phyloP scores from a whole-genome alignment of 2,329 filamentous ascomycete species.

The Aspergillus sp. region DNA sequence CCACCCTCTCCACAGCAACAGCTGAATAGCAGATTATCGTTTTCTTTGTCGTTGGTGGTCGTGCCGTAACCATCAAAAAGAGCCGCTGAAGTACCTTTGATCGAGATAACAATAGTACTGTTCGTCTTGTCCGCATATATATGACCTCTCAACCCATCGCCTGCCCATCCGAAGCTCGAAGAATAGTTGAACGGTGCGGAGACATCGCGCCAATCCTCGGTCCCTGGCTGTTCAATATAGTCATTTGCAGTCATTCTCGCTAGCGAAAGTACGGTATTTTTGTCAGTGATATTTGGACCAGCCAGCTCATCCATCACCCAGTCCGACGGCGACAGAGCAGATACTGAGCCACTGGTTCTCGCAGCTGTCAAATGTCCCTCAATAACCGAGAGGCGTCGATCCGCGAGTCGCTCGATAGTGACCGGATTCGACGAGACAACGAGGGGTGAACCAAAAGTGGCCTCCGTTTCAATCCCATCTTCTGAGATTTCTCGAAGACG shows the following conservation, averaged over 20 bases:
- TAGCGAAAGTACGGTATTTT: conserved; percentile 74
- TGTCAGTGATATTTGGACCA: conserved; percentile 79
- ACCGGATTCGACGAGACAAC: conserved; percentile 60
- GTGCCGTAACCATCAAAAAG: conserved; percentile 97
- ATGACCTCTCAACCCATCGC: conserved; percentile 83
- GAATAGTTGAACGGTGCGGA: conserved; percentile 77
- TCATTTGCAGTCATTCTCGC: conserved; percentile 87
- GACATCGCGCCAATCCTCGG: conserved; percentile 79
- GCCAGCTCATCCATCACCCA: conserved; percentile 79
- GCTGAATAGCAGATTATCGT: conserved; percentile 96
- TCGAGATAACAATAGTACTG: conserved; percentile 79
- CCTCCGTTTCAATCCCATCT: conserved; percentile 35
- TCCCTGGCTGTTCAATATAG: conserved; percentile 69
- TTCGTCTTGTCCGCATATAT: conserved; percentile 85
- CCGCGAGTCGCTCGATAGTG: conserved; percentile 74
- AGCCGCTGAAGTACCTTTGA: conserved; percentile 87
- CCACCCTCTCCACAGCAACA: conserved; percentile 96
- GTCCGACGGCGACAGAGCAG: conserved; percentile 64
- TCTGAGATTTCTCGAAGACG: conserved; percentile 43
- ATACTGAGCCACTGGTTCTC: conserved; percentile 62
- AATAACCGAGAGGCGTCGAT: conserved; percentile 70
- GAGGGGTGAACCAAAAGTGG: conserved; percentile 49
- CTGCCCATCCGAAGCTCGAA: conserved; percentile 87
- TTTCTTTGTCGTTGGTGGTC: conserved; percentile 94
- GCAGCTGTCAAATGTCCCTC: conserved; percentile 73